Evolutionary conservation across 108 stramenopile species (phyloP), one percentile per base, ranked within the genome.

Genomic region (Skeletonema potamos): DNA sequence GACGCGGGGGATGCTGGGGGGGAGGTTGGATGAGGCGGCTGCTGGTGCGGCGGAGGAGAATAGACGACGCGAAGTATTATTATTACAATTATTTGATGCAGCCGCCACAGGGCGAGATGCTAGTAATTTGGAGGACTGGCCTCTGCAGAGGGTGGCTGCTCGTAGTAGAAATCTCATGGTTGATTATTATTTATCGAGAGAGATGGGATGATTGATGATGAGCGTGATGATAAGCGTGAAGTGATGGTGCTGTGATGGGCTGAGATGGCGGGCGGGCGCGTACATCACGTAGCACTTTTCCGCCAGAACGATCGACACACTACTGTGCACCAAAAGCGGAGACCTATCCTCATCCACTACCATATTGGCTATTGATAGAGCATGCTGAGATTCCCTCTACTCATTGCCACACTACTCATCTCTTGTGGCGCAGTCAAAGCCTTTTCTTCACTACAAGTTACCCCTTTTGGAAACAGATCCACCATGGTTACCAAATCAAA

Each of bases 1-100:
- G 54, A 92, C 82, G 18, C 93, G 82, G 51, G 81, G 83, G 68
- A 91, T 73, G 65, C 64, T 68, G 10, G 87, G 86, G 15, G 91
- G 88, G n/a, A 91, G 64, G 24, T 37, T 61, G 46, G 70, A 18
- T 7, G 46, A 4, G 54, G 54, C 54, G 22, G 33, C 20, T 18
- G 62, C 37, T 22, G 70, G 30, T 33, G 61, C 58, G 3, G 70
- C 58, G 7, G 70, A 62, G 51, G 39, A 55, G 24, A 62, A 34
- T 34, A n/a, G n/a, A n/a, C n/a, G 39, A 41, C 39, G 39, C 2
- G 36, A 37, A 12, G 36, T 1, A 41, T 15, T 41, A 39, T 1
- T 39, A 15, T 2, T 41, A 41, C 10, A 12, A 37, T n/a, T n/a
- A n/a, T n/a, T n/a, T n/a, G 34, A 6, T 34, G 44, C 44, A 46